These are phyloP conservation scores for Chrysosporium keratinophilum DNA, from an alignment of 2,329 filamentous ascomycete species.

Conservation along the genomic window DNA sequence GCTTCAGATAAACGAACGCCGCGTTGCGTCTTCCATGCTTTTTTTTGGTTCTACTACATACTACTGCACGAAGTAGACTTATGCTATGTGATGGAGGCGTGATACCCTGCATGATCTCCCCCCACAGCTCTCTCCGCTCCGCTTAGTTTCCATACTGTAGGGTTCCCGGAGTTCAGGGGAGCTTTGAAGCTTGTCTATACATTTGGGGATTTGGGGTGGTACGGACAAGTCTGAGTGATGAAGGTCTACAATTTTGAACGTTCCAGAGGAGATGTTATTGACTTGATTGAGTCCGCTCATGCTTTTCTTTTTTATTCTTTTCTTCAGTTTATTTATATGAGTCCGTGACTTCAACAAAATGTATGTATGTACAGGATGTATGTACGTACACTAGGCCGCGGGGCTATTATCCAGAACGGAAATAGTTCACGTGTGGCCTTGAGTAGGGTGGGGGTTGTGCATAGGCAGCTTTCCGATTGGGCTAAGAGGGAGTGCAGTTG, in stretches of 20 bases:
- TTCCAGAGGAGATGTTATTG: background rate
- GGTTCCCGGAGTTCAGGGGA: background rate
- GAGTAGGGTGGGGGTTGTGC: background rate
- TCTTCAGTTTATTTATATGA: too few species aligned
- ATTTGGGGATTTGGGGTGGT: background rate
- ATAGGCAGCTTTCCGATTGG: conserved; percentile 5
- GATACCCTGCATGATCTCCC: background rate
- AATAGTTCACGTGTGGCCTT: conserved; percentile 7
- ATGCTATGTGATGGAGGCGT: background rate
- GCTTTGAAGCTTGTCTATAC: background rate
- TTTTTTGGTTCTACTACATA: too few species aligned
- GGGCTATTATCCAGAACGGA: background rate
- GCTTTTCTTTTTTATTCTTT: too few species aligned
- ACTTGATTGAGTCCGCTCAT: too few species aligned
- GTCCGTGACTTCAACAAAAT: too few species aligned
- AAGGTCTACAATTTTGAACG: background rate
- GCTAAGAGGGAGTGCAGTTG: background rate
- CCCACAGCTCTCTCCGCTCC: background rate
- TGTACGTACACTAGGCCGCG: background rate
- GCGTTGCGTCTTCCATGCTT: too few species aligned
- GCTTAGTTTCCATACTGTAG: background rate
- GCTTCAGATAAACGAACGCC: background rate
- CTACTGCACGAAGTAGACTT: too few species aligned
- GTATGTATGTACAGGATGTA: background rate
- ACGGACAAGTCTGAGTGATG: background rate